Conservation (phyloP, 192 early-diverging fungal species). For the Nowakowskiella sp. region DNA sequence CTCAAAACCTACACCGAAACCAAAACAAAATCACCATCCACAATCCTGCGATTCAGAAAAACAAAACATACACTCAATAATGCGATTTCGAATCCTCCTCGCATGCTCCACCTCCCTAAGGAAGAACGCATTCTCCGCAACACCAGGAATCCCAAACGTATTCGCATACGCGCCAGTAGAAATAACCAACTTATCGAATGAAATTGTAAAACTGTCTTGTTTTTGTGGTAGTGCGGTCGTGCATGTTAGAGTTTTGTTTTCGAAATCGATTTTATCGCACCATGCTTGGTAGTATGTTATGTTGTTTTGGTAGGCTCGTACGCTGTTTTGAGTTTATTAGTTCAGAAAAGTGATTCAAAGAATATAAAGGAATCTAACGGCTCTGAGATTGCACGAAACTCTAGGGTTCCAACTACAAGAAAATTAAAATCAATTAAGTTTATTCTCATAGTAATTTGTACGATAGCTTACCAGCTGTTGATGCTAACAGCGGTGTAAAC, state of each 20-base stretch:
- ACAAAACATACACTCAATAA: conserved; percentile 54
- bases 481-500: conserved; percentile 78
- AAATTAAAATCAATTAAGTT: background rate
- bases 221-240: conserved; percentile 16
- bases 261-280: conserved; percentile 42
- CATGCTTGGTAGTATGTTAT: conserved; percentile 31
- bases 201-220: background rate
- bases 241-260: conserved; percentile 31
- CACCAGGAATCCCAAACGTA: conserved; percentile 79
- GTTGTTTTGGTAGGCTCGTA: conserved; percentile 47
- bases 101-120: conserved; percentile 83
- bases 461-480: conserved; percentile 14
- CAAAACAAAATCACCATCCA: background rate
- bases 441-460: background rate
- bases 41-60: background rate
- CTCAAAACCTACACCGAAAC: conserved; percentile 30
- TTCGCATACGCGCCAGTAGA: conserved; percentile 72
- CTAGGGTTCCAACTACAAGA: conserved; percentile 65
- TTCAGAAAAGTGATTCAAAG: too few species aligned
- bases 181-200: conserved; percentile 67
- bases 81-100: conserved; percentile 65
- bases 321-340: too few species aligned
- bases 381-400: conserved; percentile 80
- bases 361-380: too few species aligned
- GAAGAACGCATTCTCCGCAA: conserved; percentile 74